Conservation (phyloP, 768 basidiomycete species). For the Boletellus ananiceps region DNA sequence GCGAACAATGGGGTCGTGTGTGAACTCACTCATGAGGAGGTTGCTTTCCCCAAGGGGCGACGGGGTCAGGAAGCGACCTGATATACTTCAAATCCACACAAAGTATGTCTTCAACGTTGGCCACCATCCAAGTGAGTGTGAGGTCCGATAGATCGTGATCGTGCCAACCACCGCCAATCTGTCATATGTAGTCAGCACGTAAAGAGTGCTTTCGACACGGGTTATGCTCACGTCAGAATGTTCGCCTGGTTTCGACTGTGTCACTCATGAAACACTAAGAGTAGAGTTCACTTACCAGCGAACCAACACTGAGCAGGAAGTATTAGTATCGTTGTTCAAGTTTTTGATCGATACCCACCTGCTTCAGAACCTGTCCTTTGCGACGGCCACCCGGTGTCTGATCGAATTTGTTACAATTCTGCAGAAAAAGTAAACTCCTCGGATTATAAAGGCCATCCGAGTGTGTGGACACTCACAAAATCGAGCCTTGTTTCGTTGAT, state of each 20-base stretch:
- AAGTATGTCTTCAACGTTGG: conserved; percentile 52
- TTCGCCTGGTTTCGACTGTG: conserved; percentile 22
- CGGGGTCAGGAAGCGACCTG: conserved; percentile 44
- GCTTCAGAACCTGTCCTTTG: conserved; percentile 58
- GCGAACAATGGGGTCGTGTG: not conserved
- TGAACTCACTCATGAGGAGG: conserved; percentile 55
- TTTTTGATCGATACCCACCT: conserved; percentile 37
- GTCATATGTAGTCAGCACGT: not conserved
- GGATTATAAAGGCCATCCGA: not conserved
- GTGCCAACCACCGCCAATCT: conserved; percentile 70
- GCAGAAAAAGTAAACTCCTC: not conserved
- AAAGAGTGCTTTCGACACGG: not conserved
- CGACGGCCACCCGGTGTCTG: conserved; percentile 48
- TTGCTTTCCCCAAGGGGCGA: conserved; percentile 57
- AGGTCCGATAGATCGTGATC: conserved; percentile 67
- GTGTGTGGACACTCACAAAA: conserved; percentile 45
- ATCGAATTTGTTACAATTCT: conserved; percentile 62
- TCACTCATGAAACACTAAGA: not conserved
- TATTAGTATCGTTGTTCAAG: conserved; percentile 3
- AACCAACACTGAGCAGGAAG: conserved; percentile 58
- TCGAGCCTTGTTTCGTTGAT: conserved; percentile 63
- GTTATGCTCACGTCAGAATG: conserved; percentile 19
- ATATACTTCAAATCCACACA: conserved; percentile 56
- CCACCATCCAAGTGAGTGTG: conserved; percentile 60
- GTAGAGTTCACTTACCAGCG: conserved; percentile 40